Evolutionary conservation across 768 basidiomycete species (phyloP).

Genomic region (Rhodotorula taiwanensis): DNA sequence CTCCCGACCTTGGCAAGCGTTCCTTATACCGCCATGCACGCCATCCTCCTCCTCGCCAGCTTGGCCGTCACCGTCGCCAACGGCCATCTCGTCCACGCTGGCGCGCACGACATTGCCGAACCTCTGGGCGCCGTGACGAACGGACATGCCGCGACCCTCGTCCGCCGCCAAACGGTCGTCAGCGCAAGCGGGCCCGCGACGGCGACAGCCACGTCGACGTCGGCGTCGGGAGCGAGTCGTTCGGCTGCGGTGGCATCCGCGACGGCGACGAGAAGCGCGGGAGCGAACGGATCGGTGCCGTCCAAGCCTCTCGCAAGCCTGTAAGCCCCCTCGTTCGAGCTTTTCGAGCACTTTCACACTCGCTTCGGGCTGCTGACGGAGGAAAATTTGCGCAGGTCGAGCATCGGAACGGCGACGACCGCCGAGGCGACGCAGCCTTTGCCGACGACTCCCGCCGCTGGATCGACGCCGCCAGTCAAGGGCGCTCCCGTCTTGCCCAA

Average conservation of each 20-base stretch:
- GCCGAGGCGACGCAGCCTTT: slow-evolving; percentile 50
- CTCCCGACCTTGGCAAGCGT: neutral
- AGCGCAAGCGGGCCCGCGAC: neutral
- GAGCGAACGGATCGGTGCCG: neutral
- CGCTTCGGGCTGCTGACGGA: neutral
- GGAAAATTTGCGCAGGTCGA: no score
- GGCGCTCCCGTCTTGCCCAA: slow-evolving; percentile 64
- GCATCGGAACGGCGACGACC: slow-evolving; percentile 34
- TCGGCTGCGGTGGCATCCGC: neutral
- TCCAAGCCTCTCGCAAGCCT: slow-evolving; percentile 6
- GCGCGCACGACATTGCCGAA: no score
- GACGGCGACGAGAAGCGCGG: neutral
- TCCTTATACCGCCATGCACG: no score
- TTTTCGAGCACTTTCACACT: neutral
- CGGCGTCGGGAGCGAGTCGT: neutral
- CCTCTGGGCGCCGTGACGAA: no score
- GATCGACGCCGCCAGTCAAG: slow-evolving; percentile 57
- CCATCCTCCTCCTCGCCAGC: neutral
- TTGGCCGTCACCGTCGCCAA: no score
- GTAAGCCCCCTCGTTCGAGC: neutral
- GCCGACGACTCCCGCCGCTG: slow-evolving; percentile 55
- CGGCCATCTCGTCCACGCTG: no score
- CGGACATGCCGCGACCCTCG: no score
- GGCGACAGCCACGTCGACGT: neutral
- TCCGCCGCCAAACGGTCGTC: slow-evolving; percentile 9